These are phyloP conservation scores for Hypoxylon trugodes DNA, from an alignment of 495 filamentous ascomycete genomes.

Conservation along the genomic window DNA sequence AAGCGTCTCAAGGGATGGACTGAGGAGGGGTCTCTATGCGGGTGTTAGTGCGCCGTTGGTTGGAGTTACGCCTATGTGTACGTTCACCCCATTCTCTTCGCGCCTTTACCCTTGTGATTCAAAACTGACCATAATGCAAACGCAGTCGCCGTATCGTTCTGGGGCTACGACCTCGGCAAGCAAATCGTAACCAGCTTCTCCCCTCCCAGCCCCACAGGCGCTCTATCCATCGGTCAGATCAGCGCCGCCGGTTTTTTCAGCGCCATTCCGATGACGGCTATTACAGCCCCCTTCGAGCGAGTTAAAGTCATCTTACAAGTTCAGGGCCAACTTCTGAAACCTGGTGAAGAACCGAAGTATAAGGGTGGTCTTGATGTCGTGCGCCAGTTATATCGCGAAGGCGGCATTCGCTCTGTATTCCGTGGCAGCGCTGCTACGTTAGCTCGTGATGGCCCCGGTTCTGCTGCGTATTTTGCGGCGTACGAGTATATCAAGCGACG, in stretches of 20 bases:
- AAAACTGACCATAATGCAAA: neutral
- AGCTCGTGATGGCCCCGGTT: conserved; percentile 90
- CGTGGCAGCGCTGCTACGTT: conserved; percentile 90
- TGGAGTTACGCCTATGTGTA: conserved; percentile 99
- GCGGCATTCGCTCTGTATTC: conserved; percentile 90
- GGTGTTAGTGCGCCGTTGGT: conserved; percentile 94
- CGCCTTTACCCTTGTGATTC: neutral
- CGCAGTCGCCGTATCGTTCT: conserved; percentile 96
- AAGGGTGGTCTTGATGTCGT: conserved; percentile 91
- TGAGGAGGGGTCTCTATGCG: conserved; percentile 89
- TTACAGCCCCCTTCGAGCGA: conserved; percentile 97
- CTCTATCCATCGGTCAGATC: conserved; percentile 84
- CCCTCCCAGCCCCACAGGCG: conserved; percentile 68
- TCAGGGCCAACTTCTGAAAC: conserved; percentile 89
- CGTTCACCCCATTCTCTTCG: conserved; percentile 46
- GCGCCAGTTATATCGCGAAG: conserved; percentile 90
- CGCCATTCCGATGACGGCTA: conserved; percentile 95
- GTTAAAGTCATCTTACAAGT: conserved; percentile 99
- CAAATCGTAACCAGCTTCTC: conserved; percentile 75
- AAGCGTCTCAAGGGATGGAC: conserved; percentile 85
- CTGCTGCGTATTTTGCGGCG: conserved; percentile 93
- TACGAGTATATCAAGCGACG: conserved; percentile 94
- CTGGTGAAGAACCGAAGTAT: conserved; percentile 94
- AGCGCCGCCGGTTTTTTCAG: conserved; percentile 96
- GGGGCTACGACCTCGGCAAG: conserved; percentile 98